phyloP scores from a whole-genome alignment of 1,139 yeast species.

The Pichia sp. region DNA sequence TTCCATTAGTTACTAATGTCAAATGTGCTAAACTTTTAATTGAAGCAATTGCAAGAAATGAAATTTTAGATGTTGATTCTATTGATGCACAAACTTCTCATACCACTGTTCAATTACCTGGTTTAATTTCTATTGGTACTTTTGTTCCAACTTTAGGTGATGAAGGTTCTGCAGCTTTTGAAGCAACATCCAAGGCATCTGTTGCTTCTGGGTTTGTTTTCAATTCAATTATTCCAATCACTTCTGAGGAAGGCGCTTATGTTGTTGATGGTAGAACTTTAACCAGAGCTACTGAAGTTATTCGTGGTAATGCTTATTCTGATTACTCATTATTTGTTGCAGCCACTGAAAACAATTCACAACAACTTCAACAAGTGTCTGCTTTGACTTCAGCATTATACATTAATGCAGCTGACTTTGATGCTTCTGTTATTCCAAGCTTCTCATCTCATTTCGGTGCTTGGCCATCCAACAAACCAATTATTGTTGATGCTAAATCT shows the following conservation, averaged over 20 bases:
- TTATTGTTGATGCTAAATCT: constrained; percentile 86
- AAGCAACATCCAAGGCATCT: constrained; percentile 61
- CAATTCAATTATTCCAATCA: constrained; percentile 72
- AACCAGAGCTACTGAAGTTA: constrained; percentile 53
- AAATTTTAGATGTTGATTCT: constrained; percentile 60
- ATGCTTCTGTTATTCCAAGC: constrained; percentile 60
- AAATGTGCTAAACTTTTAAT: constrained; percentile 93
- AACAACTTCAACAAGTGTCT: constrained; percentile 56
- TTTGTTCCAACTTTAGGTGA: constrained; percentile 66
- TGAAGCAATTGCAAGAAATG: constrained; percentile 79
- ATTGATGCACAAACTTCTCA: constrained; percentile 91
- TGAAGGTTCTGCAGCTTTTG: constrained; percentile 47
- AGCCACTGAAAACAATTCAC: constrained; percentile 66
- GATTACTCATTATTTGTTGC: constrained; percentile 82
- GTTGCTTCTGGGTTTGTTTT: constrained; percentile 86
- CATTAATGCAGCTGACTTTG: constrained; percentile 72
- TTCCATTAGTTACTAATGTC: constrained; percentile 95
- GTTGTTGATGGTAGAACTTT: constrained; percentile 62
- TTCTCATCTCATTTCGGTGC: constrained; percentile 72
- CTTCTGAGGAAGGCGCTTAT: constrained; percentile 56
- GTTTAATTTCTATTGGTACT: constrained; percentile 75
- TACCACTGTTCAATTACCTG: constrained; percentile 75
- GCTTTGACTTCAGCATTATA: constrained; percentile 70
- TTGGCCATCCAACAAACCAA: constrained; percentile 84
- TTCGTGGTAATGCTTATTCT: constrained; percentile 55